phyloP scores from a whole-genome alignment of 768 basidiomycete species.

The Aureoboletus auriporus region DNA sequence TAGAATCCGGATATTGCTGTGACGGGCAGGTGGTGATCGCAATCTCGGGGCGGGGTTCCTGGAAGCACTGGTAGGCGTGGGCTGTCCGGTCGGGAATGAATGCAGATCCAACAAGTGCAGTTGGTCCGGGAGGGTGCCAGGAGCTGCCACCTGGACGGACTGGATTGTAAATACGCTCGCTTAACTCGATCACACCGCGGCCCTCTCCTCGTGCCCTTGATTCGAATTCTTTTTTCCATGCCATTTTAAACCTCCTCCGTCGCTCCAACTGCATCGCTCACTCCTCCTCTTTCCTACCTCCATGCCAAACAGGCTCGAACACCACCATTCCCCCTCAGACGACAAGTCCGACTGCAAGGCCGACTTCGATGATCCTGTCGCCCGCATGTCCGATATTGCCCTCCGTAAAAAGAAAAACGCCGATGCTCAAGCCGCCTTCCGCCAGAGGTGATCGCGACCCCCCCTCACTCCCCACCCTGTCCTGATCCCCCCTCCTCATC shows the following conservation, averaged over 20 bases:
- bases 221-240: slow-evolving; percentile 65
- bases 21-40: slow-evolving; percentile 2
- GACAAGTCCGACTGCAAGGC: slow-evolving; percentile 35
- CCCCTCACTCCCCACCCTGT: not conserved
- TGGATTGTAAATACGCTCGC: slow-evolving; percentile 36
- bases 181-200: slow-evolving; percentile 38
- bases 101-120: slow-evolving; percentile 2
- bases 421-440: slow-evolving; percentile 83
- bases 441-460: slow-evolving; percentile 43
- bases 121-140: no score
- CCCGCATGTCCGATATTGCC: slow-evolving; percentile 61
- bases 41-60: slow-evolving; percentile 27
- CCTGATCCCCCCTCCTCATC: slow-evolving; percentile 20
- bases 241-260: slow-evolving; percentile 50
- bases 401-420: slow-evolving; percentile 87
- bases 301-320: slow-evolving; percentile 31
- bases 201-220: slow-evolving; percentile 62
- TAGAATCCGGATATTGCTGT: slow-evolving; percentile 38
- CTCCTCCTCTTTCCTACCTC: not conserved
- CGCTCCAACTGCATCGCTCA: slow-evolving; percentile 6
- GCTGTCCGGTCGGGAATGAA: slow-evolving; percentile 29
- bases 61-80: slow-evolving; percentile 21
- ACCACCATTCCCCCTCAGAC: slow-evolving; percentile 27
- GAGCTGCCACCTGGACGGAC: slow-evolving; percentile 21
- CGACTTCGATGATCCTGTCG: slow-evolving; percentile 31